Evolutionary conservation across 2,329 filamentous ascomycete species (phyloP).

Genomic region (Tolypocladium sp.): DNA sequence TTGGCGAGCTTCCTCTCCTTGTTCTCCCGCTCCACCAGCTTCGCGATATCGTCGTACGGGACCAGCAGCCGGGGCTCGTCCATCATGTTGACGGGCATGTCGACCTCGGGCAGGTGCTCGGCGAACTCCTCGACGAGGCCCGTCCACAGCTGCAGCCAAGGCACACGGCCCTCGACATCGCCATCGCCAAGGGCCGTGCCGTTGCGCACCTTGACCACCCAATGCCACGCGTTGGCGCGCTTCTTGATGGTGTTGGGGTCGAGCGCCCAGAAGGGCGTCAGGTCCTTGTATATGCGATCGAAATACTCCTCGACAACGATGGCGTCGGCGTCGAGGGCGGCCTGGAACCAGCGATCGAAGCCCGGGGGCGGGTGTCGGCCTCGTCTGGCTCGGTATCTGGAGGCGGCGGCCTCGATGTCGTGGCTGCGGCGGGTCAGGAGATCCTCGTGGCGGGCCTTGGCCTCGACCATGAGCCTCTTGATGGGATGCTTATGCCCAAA

Average conservation of each 20-base stretch:
- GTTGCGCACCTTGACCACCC: constrained; percentile 38
- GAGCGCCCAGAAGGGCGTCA: constrained; percentile 51
- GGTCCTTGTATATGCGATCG: constrained; percentile 54
- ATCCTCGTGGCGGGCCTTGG: constrained; percentile 31
- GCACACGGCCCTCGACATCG: constrained; percentile 28
- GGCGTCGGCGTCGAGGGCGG: constrained; percentile 41
- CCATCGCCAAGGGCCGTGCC: constrained; percentile 30
- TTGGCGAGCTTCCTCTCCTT: constrained; percentile 31
- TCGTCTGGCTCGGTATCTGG: constrained; percentile 44
- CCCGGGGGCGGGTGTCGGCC: constrained; percentile 54
- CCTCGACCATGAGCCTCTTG: constrained; percentile 36
- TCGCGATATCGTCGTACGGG: constrained; percentile 45
- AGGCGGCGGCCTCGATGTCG: constrained; percentile 41
- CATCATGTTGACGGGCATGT: constrained; percentile 57
- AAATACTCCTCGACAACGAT: constrained; percentile 55
- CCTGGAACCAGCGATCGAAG: constrained; percentile 52
- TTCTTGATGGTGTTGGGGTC: constrained; percentile 28
- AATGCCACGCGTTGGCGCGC: constrained; percentile 32
- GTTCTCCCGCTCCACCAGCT: constrained; percentile 38
- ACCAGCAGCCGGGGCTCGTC: constrained; percentile 56
- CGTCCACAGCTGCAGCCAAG: constrained; percentile 39
- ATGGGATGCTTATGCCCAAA: constrained; percentile 35
- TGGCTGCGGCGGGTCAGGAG: constrained; percentile 35
- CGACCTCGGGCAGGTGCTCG: constrained; percentile 49
- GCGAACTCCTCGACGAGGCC: constrained; percentile 42